Percentiles rank a stretch among this genome's conserved stretches.
Evolutionary conservation across 2,329 filamentous ascomycete genomes (phyloP).

Genomic region (Chrysoporthe puriensis): DNA sequence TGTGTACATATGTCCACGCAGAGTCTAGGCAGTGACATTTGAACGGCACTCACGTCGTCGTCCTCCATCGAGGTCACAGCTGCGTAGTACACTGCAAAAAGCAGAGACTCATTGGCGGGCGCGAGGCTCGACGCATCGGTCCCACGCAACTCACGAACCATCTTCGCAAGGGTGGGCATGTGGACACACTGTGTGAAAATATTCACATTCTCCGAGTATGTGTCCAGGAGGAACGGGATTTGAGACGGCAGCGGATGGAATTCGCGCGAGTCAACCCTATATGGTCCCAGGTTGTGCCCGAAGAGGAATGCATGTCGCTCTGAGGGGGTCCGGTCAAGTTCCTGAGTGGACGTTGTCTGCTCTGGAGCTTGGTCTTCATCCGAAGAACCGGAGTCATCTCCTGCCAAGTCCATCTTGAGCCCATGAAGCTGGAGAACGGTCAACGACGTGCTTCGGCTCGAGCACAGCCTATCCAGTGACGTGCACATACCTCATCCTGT

Average conservation of each 20-base stretch:
- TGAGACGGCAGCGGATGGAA: conserved; percentile 59
- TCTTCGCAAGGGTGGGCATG: conserved; percentile 47
- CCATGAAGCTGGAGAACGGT: conserved; percentile 45
- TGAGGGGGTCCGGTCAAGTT: conserved; percentile 46
- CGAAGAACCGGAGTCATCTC: conserved; percentile 42
- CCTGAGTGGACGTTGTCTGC: conserved; percentile 40
- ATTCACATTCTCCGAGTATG: conserved; percentile 58
- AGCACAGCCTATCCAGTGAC: neutral
- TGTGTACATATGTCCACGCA: neutral
- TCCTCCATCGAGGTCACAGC: conserved; percentile 60
- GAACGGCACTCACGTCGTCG: conserved; percentile 49
- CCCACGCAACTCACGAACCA: conserved; percentile 42
- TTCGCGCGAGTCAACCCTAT: conserved; percentile 40
- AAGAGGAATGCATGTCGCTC: conserved; percentile 58
- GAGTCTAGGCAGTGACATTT: no score
- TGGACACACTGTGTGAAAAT: conserved; percentile 47
- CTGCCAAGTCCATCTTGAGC: conserved; percentile 46
- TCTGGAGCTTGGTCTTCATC: conserved; percentile 41
- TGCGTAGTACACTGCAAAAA: conserved; percentile 62
- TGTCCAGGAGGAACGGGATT: conserved; percentile 55
- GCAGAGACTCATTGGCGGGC: conserved; percentile 53
- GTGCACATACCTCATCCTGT: conserved; percentile 16
- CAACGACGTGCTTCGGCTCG: neutral
- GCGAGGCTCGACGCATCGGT: conserved; percentile 36
- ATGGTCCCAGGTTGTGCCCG: conserved; percentile 44